Conservation (phyloP, 176 grass and related monocot genomes). For the Oryza rufipogon region DNA sequence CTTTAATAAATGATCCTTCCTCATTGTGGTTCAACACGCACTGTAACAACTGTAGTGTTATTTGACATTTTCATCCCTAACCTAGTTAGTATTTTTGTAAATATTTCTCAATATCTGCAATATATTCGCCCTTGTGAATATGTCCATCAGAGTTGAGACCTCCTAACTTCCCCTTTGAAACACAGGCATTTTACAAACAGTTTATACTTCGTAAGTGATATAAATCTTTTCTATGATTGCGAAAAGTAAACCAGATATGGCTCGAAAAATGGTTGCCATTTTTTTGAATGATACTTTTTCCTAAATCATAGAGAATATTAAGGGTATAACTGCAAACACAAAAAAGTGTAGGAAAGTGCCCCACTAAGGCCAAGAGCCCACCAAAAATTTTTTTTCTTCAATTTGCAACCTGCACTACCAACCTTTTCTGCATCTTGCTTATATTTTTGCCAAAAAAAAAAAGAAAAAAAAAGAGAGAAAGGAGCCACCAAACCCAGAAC, state of each 20-base stretch:
- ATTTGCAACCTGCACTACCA: not conserved
- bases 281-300: not conserved
- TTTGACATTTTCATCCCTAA: not conserved
- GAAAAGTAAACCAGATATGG: no score
- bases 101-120: not conserved
- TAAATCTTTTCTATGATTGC: not conserved
- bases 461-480: not conserved
- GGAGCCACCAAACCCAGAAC: constrained; percentile 31
- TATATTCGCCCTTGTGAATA: no score
- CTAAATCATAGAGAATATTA: not conserved
- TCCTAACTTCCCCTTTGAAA: no score
- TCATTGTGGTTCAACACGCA: not conserved
- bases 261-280: no score
- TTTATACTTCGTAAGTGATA: not conserved
- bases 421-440: not conserved
- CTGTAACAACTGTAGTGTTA: not conserved
- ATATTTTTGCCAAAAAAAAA: constrained; percentile 23
- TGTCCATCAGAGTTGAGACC: no score
- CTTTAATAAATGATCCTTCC: not conserved
- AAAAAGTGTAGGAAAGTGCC: not conserved
- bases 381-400: not conserved
- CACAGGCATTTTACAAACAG: no score
- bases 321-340: not conserved
- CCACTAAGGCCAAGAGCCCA: constrained; percentile 7
- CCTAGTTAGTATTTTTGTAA: not conserved